phyloP scores from a whole-genome alignment of 768 basidiomycete species.

The Floccularia luteovirens region DNA sequence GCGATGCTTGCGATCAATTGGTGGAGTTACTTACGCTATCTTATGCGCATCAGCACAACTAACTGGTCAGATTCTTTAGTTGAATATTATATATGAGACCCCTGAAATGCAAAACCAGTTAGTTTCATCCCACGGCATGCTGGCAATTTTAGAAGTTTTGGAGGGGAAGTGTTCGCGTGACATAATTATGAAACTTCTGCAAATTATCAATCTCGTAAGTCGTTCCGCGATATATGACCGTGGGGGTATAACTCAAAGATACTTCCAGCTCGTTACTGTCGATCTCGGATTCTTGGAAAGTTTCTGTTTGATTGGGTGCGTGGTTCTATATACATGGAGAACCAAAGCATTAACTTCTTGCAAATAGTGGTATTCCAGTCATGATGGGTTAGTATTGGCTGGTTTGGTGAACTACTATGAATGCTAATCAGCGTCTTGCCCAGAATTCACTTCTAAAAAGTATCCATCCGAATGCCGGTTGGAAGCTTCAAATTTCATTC shows the following conservation, averaged over 20 bases:
- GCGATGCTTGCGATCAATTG: conserved; percentile 82
- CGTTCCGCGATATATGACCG: neutral
- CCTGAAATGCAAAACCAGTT: conserved; percentile 86
- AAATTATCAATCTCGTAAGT: conserved; percentile 82
- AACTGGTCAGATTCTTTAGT: conserved; percentile 30
- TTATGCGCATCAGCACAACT: neutral
- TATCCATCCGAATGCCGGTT: conserved; percentile 88
- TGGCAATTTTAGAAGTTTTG: conserved; percentile 89
- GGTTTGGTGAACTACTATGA: neutral
- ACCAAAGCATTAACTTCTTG: conserved; percentile 6
- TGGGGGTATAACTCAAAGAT: no score
- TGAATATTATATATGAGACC: conserved; percentile 66
- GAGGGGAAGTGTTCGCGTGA: conserved; percentile 85
- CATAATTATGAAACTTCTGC: conserved; percentile 76
- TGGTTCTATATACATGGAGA: conserved; percentile 2
- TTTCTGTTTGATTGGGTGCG: conserved; percentile 85
- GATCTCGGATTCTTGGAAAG: conserved; percentile 89
- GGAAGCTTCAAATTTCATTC: conserved; percentile 95
- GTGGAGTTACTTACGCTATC: conserved; percentile 39
- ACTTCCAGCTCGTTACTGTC: conserved; percentile 49
- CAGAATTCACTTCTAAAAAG: conserved; percentile 91
- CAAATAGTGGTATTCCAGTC: conserved; percentile 79
- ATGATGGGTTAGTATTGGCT: conserved; percentile 64
- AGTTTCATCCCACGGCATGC: conserved; percentile 89
- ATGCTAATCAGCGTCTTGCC: conserved; percentile 2